Conservation (phyloP, 2,329 filamentous ascomycete genomes). For the Alternaria infectoria region DNA sequence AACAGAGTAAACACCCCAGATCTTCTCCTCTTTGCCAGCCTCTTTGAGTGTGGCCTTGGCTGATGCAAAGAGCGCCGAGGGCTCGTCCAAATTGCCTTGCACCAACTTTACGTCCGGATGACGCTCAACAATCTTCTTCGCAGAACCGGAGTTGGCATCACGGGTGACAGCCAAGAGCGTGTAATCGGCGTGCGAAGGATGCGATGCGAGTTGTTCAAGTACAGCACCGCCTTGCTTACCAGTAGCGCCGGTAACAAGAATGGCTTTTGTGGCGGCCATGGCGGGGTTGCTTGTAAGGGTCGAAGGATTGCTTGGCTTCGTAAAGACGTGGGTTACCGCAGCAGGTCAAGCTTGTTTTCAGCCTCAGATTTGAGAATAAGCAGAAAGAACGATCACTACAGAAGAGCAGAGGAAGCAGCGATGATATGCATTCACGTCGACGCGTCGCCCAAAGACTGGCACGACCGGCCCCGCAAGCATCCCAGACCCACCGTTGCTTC, state of each 20-base stretch:
- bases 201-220: constrained; percentile 50
- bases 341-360: neutral
- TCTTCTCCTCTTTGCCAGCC: constrained; percentile 40
- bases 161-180: constrained; percentile 68
- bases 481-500: constrained; percentile 4
- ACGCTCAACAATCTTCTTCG: constrained; percentile 56
- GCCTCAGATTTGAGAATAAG: neutral
- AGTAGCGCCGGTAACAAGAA: constrained; percentile 55
- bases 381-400: neutral
- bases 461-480: constrained; percentile 12
- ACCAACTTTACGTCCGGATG: constrained; percentile 61
- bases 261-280: constrained; percentile 47
- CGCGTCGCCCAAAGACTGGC: neutral
- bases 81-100: constrained; percentile 63
- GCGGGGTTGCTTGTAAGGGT: constrained; percentile 12
- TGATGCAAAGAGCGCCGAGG: constrained; percentile 57
- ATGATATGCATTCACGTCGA: constrained; percentile 7
- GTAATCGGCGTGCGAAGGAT: constrained; percentile 46
- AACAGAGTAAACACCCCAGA: constrained; percentile 69
- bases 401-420: neutral
- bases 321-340: neutral
- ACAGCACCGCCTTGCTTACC: constrained; percentile 57
- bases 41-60: constrained; percentile 48
- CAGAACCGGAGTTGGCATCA: constrained; percentile 58
- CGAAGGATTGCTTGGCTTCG: constrained; percentile 8